Evolutionary conservation across 2,329 filamentous ascomycete genomes (phyloP).

Genomic region (Geosmithia putterillii): DNA sequence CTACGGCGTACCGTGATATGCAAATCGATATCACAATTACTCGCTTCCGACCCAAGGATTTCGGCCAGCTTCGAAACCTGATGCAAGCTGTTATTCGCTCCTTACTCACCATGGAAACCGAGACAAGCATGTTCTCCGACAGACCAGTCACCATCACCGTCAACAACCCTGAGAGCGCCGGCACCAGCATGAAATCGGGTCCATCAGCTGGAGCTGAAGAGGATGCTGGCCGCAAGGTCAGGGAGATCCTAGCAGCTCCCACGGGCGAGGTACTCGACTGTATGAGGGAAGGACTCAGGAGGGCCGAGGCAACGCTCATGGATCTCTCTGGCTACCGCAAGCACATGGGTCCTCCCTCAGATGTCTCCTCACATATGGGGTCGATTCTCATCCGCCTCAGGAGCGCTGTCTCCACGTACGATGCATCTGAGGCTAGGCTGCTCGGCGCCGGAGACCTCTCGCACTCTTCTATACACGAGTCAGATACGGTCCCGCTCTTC

Average conservation of each 20-base stretch:
- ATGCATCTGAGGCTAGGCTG: slow-evolving; percentile 31
- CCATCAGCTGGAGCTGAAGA: slow-evolving; percentile 2
- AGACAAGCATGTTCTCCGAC: slow-evolving; percentile 30
- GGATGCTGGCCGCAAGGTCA: slow-evolving; percentile 11
- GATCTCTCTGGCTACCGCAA: slow-evolving; percentile 36
- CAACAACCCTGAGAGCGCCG: not conserved
- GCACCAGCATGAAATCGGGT: not conserved
- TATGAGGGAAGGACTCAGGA: slow-evolving; percentile 29
- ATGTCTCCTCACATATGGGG: slow-evolving; percentile 28
- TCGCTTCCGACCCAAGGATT: slow-evolving; percentile 35
- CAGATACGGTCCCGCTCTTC: slow-evolving; percentile 39
- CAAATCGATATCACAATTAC: slow-evolving; percentile 44
- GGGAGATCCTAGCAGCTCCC: slow-evolving; percentile 25
- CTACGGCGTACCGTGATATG: slow-evolving; percentile 42
- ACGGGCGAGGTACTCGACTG: slow-evolving; percentile 31
- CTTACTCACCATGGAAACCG: slow-evolving; percentile 36
- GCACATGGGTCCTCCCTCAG: slow-evolving; percentile 28
- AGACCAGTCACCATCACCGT: slow-evolving; percentile 5
- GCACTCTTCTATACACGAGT: slow-evolving; percentile 30
- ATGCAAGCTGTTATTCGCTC: slow-evolving; percentile 42
- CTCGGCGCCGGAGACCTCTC: slow-evolving; percentile 31
- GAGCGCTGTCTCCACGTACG: slow-evolving; percentile 30
- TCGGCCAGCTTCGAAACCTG: slow-evolving; percentile 36
- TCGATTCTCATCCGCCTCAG: slow-evolving; percentile 25
- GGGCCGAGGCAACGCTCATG: slow-evolving; percentile 41